Conservation (phyloP, 2,329 filamentous ascomycete species). For the Aspergillus fructus region DNA sequence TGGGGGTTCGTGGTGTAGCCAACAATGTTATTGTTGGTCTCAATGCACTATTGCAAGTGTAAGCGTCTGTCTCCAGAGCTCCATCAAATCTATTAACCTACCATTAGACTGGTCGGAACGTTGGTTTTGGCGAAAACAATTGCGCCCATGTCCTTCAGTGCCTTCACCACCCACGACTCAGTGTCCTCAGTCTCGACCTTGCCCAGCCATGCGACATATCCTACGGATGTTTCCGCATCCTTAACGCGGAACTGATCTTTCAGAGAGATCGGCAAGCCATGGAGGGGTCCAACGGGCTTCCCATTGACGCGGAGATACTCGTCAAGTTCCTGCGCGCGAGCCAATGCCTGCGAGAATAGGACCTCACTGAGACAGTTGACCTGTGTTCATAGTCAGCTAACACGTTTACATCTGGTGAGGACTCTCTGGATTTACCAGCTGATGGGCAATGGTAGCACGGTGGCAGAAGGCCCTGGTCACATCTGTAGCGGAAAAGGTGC, state of each 20-base stretch:
- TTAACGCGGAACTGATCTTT: background rate
- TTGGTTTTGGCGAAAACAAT: background rate
- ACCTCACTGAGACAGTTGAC: background rate
- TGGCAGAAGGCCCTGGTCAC: background rate
- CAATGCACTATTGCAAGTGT: background rate
- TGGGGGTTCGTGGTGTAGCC: background rate
- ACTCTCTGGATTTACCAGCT: background rate
- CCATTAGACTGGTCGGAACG: background rate
- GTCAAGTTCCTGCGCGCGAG: background rate
- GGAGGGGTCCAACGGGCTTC: background rate
- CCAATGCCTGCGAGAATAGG: background rate
- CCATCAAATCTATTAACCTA: background rate
- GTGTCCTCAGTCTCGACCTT: background rate
- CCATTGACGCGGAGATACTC: background rate
- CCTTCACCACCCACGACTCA: background rate
- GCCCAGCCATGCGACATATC: background rate
- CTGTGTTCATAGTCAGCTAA: background rate
- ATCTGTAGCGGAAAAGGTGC: background rate
- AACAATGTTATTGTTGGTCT: background rate
- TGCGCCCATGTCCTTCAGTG: background rate
- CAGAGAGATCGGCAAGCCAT: background rate
- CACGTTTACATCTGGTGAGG: too few species aligned
- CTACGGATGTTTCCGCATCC: background rate
- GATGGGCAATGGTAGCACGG: background rate
- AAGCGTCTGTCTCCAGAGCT: background rate